Conservation (phyloP, 768 basidiomycete genomes). For the Pulveroboletus sp. region DNA sequence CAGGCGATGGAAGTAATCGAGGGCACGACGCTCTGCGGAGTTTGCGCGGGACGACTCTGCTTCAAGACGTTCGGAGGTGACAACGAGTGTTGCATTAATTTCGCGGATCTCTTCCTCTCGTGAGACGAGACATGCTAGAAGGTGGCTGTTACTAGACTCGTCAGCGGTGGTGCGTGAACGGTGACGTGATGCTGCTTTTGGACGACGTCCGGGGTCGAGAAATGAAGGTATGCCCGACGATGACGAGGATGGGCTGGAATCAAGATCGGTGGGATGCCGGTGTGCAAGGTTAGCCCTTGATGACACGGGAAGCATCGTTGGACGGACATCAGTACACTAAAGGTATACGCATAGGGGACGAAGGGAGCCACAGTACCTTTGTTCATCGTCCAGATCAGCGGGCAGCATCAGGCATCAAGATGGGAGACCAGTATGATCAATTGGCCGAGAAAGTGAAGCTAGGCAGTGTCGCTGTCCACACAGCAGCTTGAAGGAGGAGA, state of each 20-base stretch:
- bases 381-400: slow-evolving; percentile 27
- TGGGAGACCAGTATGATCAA: slow-evolving; percentile 5
- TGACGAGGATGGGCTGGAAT: slow-evolving; percentile 27
- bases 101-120: slow-evolving; percentile 31
- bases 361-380: slow-evolving; percentile 17
- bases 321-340: neutral
- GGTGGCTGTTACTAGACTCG: slow-evolving; percentile 26
- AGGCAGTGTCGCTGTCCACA: neutral
- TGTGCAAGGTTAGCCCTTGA: slow-evolving; percentile 24
- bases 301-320: neutral
- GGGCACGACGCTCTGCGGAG: slow-evolving; percentile 43
- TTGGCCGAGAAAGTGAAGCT: neutral
- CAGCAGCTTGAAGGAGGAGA: slow-evolving; percentile 2
- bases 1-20: slow-evolving; percentile 41
- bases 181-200: slow-evolving; percentile 26
- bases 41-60: slow-evolving; percentile 39
- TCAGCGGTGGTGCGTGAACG: slow-evolving; percentile 26
- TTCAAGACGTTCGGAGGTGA: slow-evolving; percentile 34
- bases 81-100: slow-evolving; percentile 24
- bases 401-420: slow-evolving; percentile 24
- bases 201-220: slow-evolving; percentile 14
- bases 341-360: neutral
- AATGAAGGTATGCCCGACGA: slow-evolving; percentile 19
- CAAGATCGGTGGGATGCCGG: slow-evolving; percentile 28
- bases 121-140: slow-evolving; percentile 28